Evolutionary conservation across 2,329 filamentous ascomycete species (phyloP).

Genomic region (Dactylellina leptospora): DNA sequence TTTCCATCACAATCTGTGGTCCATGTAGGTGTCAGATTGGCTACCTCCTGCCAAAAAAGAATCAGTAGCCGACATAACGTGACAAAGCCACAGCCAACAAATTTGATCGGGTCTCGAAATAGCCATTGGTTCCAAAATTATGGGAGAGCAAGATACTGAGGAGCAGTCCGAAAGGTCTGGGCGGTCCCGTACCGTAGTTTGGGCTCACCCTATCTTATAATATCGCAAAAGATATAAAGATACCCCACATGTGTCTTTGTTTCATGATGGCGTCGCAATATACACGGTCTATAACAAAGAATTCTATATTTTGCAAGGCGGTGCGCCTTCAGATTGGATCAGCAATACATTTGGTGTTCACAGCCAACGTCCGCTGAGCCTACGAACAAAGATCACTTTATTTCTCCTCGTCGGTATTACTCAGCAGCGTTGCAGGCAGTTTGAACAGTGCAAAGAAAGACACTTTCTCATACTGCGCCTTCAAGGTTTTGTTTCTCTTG

Average conservation of each 20-base stretch:
- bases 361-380: too few relatives aligned
- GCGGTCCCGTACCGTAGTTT: slow-evolving; percentile 4
- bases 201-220: background rate
- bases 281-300: too few relatives aligned
- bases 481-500: slow-evolving; percentile 18
- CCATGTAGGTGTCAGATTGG: slow-evolving; percentile 28
- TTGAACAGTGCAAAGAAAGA: background rate
- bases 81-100: slow-evolving; percentile 12
- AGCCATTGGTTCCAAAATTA: slow-evolving; percentile 40
- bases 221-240: slow-evolving; percentile 15
- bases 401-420: background rate
- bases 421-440: background rate
- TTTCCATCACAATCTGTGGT: slow-evolving; percentile 27
- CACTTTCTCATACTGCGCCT: background rate
- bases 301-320: too few relatives aligned
- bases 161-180: background rate
- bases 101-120: slow-evolving; percentile 25
- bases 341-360: too few relatives aligned
- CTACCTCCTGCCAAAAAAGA: slow-evolving; percentile 44
- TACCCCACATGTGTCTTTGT: slow-evolving; percentile 24
- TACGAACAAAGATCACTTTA: background rate
- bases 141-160: too few relatives aligned
- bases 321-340: too few relatives aligned
- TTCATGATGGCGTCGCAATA: slow-evolving; percentile 10
- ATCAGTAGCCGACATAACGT: slow-evolving; percentile 22